Evolutionary conservation across 441 rosid genomes (phyloP), one percentile per base, ranked within the genome.

Genomic region (Populus hybrid): DNA sequence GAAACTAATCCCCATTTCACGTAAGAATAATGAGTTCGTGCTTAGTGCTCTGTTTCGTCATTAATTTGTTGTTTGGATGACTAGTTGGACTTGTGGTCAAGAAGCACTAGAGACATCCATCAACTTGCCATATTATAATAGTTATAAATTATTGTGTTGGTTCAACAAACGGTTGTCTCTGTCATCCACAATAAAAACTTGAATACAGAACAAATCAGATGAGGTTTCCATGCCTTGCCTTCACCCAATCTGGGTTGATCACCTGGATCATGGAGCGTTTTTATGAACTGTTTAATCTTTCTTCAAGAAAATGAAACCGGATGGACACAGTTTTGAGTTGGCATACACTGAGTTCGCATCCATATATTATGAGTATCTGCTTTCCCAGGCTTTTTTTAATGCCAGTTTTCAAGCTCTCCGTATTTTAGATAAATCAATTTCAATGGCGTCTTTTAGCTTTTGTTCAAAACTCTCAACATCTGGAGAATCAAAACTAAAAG

Each of bases 11-110:
- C 82, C 64, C 59, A 79, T 59, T 79, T 77, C 85, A 72, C 79
- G 77, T 71, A 75, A 61, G 66, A 75, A 82, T 77, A 57, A 87
- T 80, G 81, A 82, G 74, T 42, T 70, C 40, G 68, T 77, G 82
- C 75, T 65, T 61, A 30, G 79, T 74, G 82, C 79, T 73, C 66
- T 69, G 67, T 38, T 1, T 64, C 71, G 34, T 46, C 70, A 71
- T 71, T 42, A 20, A 38, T 66, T 12, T 66, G 20, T 50, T 50
- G 57, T 50, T 50, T 50, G 57, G 57, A 5, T 50, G 57, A 50
- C 57, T 14, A 5, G 57, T 14, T 50, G 57, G 57, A 5, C 57
- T 16, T 50, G 57, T 50, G 57, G 57, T 50, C 57, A 50, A 50
- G 57, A 1, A 50, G 57, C 57, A 50, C 57, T 50, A 50, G 57